Evolutionary conservation across 2,329 filamentous ascomycete genomes (phyloP).

Genomic region (Cladophialophora immunda): DNA sequence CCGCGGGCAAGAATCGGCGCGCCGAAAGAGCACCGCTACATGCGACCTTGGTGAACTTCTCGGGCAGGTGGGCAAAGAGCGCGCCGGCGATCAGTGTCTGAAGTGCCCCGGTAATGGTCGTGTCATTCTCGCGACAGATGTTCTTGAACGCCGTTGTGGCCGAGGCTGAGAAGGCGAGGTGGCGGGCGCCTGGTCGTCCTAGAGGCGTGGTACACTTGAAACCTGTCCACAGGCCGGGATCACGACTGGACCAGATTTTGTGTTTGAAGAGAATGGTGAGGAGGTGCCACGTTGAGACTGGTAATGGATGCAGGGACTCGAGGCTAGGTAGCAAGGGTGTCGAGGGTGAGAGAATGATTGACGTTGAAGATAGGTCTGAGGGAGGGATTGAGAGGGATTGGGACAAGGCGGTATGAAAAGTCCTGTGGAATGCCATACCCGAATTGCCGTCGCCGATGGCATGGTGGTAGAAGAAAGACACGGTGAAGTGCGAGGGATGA

Average conservation of each 20-base stretch:
- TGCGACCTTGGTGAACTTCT: conserved; percentile 44
- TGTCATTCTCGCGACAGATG: conserved; percentile 48
- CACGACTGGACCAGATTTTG: conserved; percentile 23
- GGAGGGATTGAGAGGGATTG: conserved; percentile 45
- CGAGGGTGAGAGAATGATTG: conserved; percentile 41
- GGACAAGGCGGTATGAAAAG: conserved; percentile 56
- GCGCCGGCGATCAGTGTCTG: conserved; percentile 51
- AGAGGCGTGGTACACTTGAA: conserved; percentile 45
- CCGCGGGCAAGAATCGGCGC: conserved; percentile 49
- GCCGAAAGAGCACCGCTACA: conserved; percentile 50
- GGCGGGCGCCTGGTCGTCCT: conserved; percentile 20
- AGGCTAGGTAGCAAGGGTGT: conserved; percentile 48
- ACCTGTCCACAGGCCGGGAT: conserved; percentile 51
- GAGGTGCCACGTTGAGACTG: conserved; percentile 16
- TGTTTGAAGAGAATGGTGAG: conserved; percentile 51
- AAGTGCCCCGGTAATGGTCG: conserved; percentile 53
- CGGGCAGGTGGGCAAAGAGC: conserved; percentile 47
- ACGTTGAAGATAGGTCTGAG: conserved; percentile 31
- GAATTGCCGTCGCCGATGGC: conserved; percentile 58
- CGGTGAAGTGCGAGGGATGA: conserved; percentile 49
- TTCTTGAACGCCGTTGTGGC: conserved; percentile 45
- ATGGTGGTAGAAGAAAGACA: conserved; percentile 59
- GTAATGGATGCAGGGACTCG: conserved; percentile 22
- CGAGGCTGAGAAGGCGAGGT: conserved; percentile 42
- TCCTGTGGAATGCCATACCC: conserved; percentile 56